Evolutionary conservation across 108 stramenopile species (phyloP).

Genomic region (Nitzschia inconspicua): DNA sequence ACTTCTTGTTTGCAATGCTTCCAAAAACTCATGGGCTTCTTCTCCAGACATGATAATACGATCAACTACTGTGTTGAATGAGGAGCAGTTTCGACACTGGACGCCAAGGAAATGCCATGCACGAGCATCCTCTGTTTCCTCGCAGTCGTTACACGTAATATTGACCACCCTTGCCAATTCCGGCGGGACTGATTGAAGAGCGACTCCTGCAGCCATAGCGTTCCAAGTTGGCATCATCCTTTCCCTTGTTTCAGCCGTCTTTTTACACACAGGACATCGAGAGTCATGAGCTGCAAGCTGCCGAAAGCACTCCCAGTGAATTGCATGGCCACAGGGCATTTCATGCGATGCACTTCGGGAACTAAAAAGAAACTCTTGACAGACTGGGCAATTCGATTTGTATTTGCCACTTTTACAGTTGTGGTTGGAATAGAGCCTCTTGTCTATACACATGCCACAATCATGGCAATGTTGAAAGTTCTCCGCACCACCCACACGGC

Average conservation of each 20-base stretch:
- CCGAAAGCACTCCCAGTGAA: conserved; percentile 80
- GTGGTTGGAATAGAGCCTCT: conserved; percentile 57
- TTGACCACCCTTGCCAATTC: conserved; percentile 80
- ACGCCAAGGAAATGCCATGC: conserved; percentile 86
- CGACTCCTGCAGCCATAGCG: conserved; percentile 76
- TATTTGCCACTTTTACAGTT: conserved; percentile 86
- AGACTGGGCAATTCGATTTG: conserved; percentile 85
- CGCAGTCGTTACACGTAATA: conserved; percentile 84
- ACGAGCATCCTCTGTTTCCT: conserved; percentile 48
- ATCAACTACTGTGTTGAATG: conserved; percentile 81
- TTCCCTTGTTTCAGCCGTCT: conserved; percentile 86
- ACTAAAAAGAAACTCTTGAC: conserved; percentile 80
- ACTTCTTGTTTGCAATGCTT: conserved; percentile 28
- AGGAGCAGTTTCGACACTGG: conserved; percentile 62
- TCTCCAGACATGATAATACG: conserved; percentile 64
- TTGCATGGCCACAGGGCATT: conserved; percentile 86
- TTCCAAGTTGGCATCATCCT: conserved; percentile 82
- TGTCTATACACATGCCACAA: conserved; percentile 90
- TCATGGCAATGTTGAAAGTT: conserved; percentile 84
- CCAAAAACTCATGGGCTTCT: conserved; percentile 77
- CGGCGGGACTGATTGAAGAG: conserved; percentile 76
- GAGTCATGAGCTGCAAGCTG: conserved; percentile 72
- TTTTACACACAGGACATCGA: conserved; percentile 86
- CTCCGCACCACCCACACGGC: conserved; percentile 82
- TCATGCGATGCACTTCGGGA: conserved; percentile 73